Evolutionary conservation across 768 basidiomycete species (phyloP).

Genomic region (Antrodiella citrinella): DNA sequence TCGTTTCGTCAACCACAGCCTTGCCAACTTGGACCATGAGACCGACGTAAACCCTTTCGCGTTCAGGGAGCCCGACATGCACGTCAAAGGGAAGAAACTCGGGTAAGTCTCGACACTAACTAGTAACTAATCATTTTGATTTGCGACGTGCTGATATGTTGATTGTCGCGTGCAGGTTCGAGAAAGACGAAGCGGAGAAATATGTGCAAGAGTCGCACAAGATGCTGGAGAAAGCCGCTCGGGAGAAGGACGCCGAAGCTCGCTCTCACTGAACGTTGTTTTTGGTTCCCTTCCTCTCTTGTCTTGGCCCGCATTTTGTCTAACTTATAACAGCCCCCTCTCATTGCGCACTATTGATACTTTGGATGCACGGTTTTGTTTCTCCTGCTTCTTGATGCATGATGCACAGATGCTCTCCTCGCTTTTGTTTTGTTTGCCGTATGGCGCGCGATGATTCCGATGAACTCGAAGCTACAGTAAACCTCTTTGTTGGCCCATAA

Average conservation of each 20-base stretch:
- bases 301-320: no score
- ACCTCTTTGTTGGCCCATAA: no score
- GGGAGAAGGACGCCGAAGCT: background rate
- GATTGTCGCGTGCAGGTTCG: constrained; percentile 39
- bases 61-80: constrained; percentile 82
- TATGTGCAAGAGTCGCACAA: constrained; percentile 58
- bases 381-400: background rate
- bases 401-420: background rate
- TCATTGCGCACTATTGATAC: no score
- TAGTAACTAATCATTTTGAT: no score
- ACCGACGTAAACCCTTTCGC: constrained; percentile 89
- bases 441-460: no score
- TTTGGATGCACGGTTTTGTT: no score
- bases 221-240: constrained; percentile 28
- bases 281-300: no score
- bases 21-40: constrained; percentile 73
- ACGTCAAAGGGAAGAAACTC: constrained; percentile 65
- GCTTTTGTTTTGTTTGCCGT: no score
- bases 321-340: no score
- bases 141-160: background rate
- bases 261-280: background rate
- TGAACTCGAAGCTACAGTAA: no score
- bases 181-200: constrained; percentile 55
- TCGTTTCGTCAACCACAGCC: constrained; percentile 91
- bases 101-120: constrained; percentile 50